These are phyloP conservation scores for Suhomyces canberraensis DNA, from an alignment of 805 yeast species.

Conservation along the genomic window DNA sequence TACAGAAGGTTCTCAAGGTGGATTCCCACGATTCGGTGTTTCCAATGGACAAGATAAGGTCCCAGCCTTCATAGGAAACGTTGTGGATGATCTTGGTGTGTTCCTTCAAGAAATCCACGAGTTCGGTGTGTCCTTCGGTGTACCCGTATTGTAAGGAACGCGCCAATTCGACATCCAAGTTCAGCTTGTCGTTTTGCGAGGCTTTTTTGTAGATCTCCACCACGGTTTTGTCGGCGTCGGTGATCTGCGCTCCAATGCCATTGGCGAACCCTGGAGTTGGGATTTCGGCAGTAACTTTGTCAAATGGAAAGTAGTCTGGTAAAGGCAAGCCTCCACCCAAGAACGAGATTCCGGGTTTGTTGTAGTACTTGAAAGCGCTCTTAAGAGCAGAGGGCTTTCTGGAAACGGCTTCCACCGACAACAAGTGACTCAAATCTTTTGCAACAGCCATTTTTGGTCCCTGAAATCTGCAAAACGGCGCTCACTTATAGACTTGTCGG, in stretches of 20 bases:
- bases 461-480: too few species aligned
- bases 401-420: constrained; percentile 73
- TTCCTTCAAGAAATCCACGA: constrained; percentile 63
- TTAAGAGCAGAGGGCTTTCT: constrained; percentile 82
- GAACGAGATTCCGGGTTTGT: constrained; percentile 74
- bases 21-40: constrained; percentile 92
- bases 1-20: constrained; percentile 68
- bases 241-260: constrained; percentile 69
- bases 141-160: constrained; percentile 90
- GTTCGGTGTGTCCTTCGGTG: constrained; percentile 76
- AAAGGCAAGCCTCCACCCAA: constrained; percentile 96
- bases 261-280: constrained; percentile 77
- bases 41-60: constrained; percentile 66
- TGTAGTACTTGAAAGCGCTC: constrained; percentile 73
- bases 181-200: constrained; percentile 16
- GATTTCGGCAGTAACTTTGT: constrained; percentile 62
- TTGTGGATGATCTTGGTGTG: constrained; percentile 60
- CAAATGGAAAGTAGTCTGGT: constrained; percentile 90
- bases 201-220: constrained; percentile 40
- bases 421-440: constrained; percentile 70
- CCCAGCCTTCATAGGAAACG: constrained; percentile 63
- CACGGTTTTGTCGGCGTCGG: constrained; percentile 39
- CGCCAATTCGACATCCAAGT: constrained; percentile 64
- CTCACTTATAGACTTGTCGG: too few species aligned
- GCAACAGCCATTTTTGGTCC: constrained; percentile 42